Percentiles rank a stretch among this genome's conserved stretches.
phyloP scores from a whole-genome alignment of 345 rosid species.

The Durio zibethinus region DNA sequence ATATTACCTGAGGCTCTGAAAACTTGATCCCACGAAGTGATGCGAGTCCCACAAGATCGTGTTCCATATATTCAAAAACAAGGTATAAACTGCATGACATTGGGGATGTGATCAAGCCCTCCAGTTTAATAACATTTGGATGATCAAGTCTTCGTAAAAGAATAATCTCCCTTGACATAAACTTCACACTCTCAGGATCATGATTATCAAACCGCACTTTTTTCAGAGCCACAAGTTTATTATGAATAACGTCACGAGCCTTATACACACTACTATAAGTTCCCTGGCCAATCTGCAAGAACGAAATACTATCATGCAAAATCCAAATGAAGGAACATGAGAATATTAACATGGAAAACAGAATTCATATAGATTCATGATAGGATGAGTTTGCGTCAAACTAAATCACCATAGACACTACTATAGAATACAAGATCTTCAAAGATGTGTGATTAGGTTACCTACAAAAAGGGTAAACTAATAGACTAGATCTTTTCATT shows the following conservation, averaged over 20 bases:
- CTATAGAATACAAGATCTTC: neutral
- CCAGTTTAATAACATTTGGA: slow-evolving; percentile 84
- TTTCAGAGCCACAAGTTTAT: slow-evolving; percentile 82
- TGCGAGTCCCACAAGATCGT: slow-evolving; percentile 89
- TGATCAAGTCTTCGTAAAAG: slow-evolving; percentile 86
- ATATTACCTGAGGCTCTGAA: slow-evolving; percentile 79
- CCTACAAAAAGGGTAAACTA: neutral
- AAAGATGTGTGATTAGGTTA: neutral
- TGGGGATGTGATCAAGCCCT: slow-evolving; percentile 84
- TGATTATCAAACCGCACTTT: slow-evolving; percentile 77
- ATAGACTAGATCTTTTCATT: neutral
- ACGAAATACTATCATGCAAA: slow-evolving; percentile 7
- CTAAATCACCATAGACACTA: neutral
- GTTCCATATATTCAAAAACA: slow-evolving; percentile 97
- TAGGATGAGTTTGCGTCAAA: neutral
- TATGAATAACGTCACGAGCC: slow-evolving; percentile 65
- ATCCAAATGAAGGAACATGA: neutral
- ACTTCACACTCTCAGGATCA: slow-evolving; percentile 81
- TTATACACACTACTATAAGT: slow-evolving; percentile 89
- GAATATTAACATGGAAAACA: slow-evolving; percentile 9
- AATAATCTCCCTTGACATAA: slow-evolving; percentile 89
- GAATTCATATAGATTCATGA: neutral
- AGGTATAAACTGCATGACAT: slow-evolving; percentile 75
- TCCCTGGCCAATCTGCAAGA: slow-evolving; percentile 96
- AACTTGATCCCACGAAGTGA: slow-evolving; percentile 80